Evolutionary conservation across 164 flowering plant species (phyloP).

Genomic region (Taxillus chinensis): DNA sequence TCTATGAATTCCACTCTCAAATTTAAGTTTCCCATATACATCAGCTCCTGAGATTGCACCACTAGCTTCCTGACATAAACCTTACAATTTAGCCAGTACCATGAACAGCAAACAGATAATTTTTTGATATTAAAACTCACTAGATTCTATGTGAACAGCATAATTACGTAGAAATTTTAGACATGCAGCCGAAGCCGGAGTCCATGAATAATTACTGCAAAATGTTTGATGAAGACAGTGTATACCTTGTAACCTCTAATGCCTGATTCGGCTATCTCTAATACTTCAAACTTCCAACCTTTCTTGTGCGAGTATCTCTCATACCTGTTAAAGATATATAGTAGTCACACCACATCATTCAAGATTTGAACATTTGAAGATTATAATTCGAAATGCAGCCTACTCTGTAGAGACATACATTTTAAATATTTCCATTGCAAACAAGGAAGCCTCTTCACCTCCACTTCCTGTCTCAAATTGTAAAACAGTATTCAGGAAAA

Average conservation of each 20-base stretch:
- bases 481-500: not conserved
- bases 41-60: constrained; percentile 79
- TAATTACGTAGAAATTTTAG: too few relatives aligned
- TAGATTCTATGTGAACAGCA: not conserved
- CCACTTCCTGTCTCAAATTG: constrained; percentile 60
- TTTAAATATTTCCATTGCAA: constrained; percentile 90
- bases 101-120: not conserved
- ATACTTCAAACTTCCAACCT: constrained; percentile 91
- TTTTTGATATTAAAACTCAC: not conserved
- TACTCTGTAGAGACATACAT: constrained; percentile 41
- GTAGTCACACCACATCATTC: too few relatives aligned
- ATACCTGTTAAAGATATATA: constrained; percentile 38
- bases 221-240: not conserved
- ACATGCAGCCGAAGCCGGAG: too few relatives aligned
- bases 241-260: constrained; percentile 78
- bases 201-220: too few relatives aligned
- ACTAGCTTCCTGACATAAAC: constrained; percentile 70
- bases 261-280: constrained; percentile 62
- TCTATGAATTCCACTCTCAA: constrained; percentile 97
- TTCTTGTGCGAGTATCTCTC: constrained; percentile 72
- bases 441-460: constrained; percentile 98
- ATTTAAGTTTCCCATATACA: constrained; percentile 83
- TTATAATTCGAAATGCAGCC: not conserved
- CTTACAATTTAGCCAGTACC: not conserved
- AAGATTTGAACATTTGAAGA: not conserved